Conservation (phyloP, 2,329 filamentous ascomycete species). For the Arthrobotrys entomopaga region DNA sequence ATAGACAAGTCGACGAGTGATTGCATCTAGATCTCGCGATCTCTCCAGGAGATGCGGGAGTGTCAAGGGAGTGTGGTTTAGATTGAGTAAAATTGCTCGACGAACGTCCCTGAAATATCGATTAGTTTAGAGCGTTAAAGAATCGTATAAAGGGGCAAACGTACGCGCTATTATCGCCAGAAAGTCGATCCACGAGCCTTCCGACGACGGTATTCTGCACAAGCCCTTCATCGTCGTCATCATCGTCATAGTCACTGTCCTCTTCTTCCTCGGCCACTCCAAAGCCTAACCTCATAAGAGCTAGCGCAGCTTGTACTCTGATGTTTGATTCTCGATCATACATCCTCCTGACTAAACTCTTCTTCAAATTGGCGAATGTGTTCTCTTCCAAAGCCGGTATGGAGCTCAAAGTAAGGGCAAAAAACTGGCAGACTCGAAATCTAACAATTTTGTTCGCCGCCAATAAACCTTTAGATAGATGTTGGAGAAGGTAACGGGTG, state of each 20-base stretch:
- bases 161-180: constrained; percentile 84
- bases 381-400: constrained; percentile 75
- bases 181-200: constrained; percentile 85
- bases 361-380: constrained; percentile 79
- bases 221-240: constrained; percentile 74
- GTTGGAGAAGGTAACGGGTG: constrained; percentile 76
- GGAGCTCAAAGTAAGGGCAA: constrained; percentile 90
- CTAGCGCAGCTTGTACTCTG: constrained; percentile 88
- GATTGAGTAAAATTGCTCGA: constrained; percentile 84
- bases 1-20: constrained; percentile 86
- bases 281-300: constrained; percentile 73
- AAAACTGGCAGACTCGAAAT: constrained; percentile 87
- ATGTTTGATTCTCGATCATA: constrained; percentile 95
- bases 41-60: constrained; percentile 89
- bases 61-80: constrained; percentile 82
- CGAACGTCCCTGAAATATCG: constrained; percentile 74
- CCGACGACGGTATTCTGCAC: constrained; percentile 71
- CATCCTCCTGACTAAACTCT: constrained; percentile 83
- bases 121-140: not conserved
- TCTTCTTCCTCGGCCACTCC: constrained; percentile 78
- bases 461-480: constrained; percentile 77
- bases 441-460: constrained; percentile 93
- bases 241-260: constrained; percentile 76
- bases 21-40: constrained; percentile 85
- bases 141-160: constrained; percentile 7